Evolutionary conservation across 768 basidiomycete species (phyloP), one percentile per base, ranked within the genome.

Genomic region (Tubosaeta sp.): DNA sequence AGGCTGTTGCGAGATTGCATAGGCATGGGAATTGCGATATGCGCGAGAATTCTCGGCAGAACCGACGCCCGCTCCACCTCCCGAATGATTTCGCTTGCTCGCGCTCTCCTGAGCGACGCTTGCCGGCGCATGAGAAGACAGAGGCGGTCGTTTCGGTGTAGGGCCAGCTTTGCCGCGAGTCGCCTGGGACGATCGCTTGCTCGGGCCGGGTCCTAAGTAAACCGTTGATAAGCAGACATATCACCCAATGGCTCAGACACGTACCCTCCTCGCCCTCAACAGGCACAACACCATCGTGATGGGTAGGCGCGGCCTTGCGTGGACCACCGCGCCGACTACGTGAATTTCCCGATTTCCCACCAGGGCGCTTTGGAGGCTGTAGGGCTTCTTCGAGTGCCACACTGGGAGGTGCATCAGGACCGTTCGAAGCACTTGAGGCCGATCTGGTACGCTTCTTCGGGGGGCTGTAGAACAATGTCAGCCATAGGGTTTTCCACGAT

Each of bases 11-110:
- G 86, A 84, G 46, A 87, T 81, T 41, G 79, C 86, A 65, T 87
- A 88, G 21, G 83, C 85, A 76, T 89, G 87, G 54, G 85, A 82
- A 70, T 84, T 85, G 61, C 82, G 84, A 67, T 87, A 88, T 52
- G 86, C 81, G 52, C 84, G 79, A 48, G 84, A 77, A 52, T 71
- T 71, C 56, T 81, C 80, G 55, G 72, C 71, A 44, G 71, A 60
- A 57, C 67, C 68, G 36, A 69, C 68, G 49, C 70, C 65, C 47
- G 69, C 62, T 11, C 57, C 54, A 34, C 71, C 74, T 14, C 63
- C 51, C 22, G 65, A 60, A 57, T 79, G 77, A 61, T 74, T 76
- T 49, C 85, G 78, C 55, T 79, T 76, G 48, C 65, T 73, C 24
- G 68, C 71, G 54, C 71, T 75, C 34, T 82, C 84, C 55, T 75